Conservation (phyloP, 768 basidiomycete genomes). For the Floccularia luteovirens region DNA sequence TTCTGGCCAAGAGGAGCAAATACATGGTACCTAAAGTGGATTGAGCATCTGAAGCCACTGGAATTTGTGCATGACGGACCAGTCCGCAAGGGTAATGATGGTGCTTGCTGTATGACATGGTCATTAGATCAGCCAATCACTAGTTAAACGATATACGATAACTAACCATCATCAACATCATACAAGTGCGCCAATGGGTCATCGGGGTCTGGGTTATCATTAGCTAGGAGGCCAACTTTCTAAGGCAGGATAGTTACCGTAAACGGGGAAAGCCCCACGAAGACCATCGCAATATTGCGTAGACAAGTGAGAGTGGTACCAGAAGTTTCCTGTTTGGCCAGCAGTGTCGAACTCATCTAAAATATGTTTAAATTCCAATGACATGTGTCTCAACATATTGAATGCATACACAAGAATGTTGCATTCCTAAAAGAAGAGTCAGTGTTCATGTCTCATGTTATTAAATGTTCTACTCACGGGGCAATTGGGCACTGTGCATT, state of each 20-base stretch:
- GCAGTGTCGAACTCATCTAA: conserved; percentile 27
- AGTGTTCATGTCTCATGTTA: background rate
- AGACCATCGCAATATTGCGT: conserved; percentile 45
- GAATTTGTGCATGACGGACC: conserved; percentile 8
- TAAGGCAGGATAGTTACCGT: conserved; percentile 13
- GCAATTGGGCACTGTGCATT: conserved; percentile 27
- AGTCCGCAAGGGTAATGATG: conserved; percentile 28
- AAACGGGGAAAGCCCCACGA: conserved; percentile 20
- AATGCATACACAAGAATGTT: conserved; percentile 14
- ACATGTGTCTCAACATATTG: background rate
- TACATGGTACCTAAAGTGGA: conserved; percentile 7
- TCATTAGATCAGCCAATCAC: conserved; percentile 8
- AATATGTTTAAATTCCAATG: conserved; percentile 9
- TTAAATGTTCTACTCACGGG: conserved; percentile 12
- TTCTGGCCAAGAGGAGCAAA: conserved; percentile 29
- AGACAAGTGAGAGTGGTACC: conserved; percentile 34
- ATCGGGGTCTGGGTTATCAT: conserved; percentile 18
- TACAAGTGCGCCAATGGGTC: conserved; percentile 28
- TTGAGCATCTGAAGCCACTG: background rate
- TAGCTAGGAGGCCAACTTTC: background rate
- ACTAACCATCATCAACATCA: conserved; percentile 30
- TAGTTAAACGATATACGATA: conserved; percentile 11
- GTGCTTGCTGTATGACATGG: conserved; percentile 13
- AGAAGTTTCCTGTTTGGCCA: conserved; percentile 23
- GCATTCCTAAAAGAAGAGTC: conserved; percentile 10